Conservation (phyloP, 2,329 filamentous ascomycete genomes). For the Cladophialophora exuberans region DNA sequence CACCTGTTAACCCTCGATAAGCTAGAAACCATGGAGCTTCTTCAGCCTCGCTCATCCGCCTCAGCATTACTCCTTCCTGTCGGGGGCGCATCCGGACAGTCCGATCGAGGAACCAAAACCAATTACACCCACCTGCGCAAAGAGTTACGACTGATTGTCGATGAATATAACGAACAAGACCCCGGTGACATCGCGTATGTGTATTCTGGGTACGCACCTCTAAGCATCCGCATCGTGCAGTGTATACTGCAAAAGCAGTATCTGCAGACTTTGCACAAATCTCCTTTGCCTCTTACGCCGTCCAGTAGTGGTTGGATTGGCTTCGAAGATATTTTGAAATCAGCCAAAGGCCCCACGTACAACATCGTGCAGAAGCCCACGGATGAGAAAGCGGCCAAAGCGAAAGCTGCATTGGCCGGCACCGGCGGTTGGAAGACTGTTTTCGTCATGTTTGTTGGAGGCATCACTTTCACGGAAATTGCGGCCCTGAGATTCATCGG, state of each 20-base stretch:
- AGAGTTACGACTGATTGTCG: constrained; percentile 83
- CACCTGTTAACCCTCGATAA: constrained; percentile 87
- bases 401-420: constrained; percentile 78
- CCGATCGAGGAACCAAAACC: constrained; percentile 66
- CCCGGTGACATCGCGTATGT: constrained; percentile 97
- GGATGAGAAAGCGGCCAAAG: constrained; percentile 88
- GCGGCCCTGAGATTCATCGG: constrained; percentile 90
- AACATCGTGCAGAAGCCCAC: constrained; percentile 84
- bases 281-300: constrained; percentile 59
- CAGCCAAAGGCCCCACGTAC: constrained; percentile 84
- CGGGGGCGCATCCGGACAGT: constrained; percentile 56
- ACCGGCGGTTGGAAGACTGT: constrained; percentile 77
- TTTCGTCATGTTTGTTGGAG: constrained; percentile 97
- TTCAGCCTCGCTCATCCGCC: constrained; percentile 75
- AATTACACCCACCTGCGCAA: constrained; percentile 91
- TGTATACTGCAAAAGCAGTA: constrained; percentile 90
- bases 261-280: constrained; percentile 70
- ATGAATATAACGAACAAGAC: constrained; percentile 93
- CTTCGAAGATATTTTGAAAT: constrained; percentile 89
- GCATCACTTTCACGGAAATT: constrained; percentile 94
- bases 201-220: constrained; percentile 93
- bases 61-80: constrained; percentile 82
- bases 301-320: constrained; percentile 83
- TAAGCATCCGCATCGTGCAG: constrained; percentile 89
- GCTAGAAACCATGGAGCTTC: constrained; percentile 85